Evolutionary conservation across 1,284 basidiomycete genomes (phyloP), one percentile per base, ranked within the genome.

Genomic region (Microbotryomycetes sp.): DNA sequence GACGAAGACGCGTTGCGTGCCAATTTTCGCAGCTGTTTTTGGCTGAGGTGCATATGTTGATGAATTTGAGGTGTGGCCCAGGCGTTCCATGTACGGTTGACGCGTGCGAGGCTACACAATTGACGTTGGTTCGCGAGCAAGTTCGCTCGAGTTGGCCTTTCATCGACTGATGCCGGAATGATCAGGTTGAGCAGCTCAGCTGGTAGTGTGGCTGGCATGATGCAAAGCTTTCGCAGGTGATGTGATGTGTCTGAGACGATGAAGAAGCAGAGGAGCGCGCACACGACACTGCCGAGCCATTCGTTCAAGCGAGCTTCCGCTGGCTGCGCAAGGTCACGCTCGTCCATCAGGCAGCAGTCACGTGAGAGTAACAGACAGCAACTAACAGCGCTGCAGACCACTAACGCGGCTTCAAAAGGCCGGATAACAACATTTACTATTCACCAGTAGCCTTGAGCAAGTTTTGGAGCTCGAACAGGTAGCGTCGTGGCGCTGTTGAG

Each of bases 101-200:
- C n/a, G 25, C n/a, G 50, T n/a, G 50, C n/a, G 22, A 52, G 22
- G 25, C 25, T 52, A 29, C 50, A 52, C 50, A 52, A 30, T 19
- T 25, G 50, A 3, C 26, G 25, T n/a, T 23, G 25, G 50, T 29
- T 23, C 16, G n/a, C 26, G 1, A n/a, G 22, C 30, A 52, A n/a
- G 50, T 30, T 30, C n/a, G 14, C 26, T 28, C 50, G n/a, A n/a
- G 50, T 52, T 19, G 50, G 25, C 9, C 9, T 42, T 42, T 23
- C 50, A n/a, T 25, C 26, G n/a, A 52, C n/a, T 19, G 22, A 52
- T n/a, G 50, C 50, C 3, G 50, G 50, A 12, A 52, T 25, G 26
- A 52, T 52, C 50, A n/a, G 7, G 50, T 52, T 52, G 50, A 52
- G 50, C 50, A 52, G 30, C 25, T 52, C 50, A 29, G 50, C 22